Conservation (phyloP, 441 rosid genomes). For the Cnidoscolus chayamansa region DNA sequence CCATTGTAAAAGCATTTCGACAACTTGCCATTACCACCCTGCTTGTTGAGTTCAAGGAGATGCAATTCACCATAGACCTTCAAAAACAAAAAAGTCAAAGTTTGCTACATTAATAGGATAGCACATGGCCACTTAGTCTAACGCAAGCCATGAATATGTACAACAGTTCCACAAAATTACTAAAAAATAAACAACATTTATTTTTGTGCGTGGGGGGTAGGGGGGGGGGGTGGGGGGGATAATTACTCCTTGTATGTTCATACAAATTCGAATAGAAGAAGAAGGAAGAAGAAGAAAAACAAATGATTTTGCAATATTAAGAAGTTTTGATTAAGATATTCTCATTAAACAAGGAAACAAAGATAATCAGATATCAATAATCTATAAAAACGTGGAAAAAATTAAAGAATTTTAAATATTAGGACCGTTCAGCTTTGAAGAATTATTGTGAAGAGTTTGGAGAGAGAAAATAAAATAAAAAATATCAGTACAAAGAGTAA, state of each 20-base stretch:
- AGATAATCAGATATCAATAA: not conserved
- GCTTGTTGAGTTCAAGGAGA: slow-evolving; percentile 80
- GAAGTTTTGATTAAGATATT: not conserved
- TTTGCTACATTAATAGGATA: not conserved
- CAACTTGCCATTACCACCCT: slow-evolving; percentile 88
- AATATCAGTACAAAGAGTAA: no score
- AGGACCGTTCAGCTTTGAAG: slow-evolving; percentile 6
- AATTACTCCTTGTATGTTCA: not conserved
- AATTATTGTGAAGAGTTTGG: not conserved
- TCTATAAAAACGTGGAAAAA: not conserved
- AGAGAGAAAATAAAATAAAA: no score
- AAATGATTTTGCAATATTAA: no score
- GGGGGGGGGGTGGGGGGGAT: not conserved
- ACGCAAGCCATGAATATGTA: not conserved
- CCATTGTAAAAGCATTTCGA: slow-evolving; percentile 96
- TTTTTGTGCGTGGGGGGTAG: not conserved
- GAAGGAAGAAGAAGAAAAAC: not conserved
- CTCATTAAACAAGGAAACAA: not conserved
- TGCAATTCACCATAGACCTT: slow-evolving; percentile 96
- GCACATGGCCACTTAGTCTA: not conserved
- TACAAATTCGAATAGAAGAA: not conserved
- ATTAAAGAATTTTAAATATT: not conserved
- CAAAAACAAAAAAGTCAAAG: slow-evolving; percentile 18
- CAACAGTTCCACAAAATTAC: not conserved
- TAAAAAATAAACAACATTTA: not conserved